Percentiles rank a stretch among this genome's conserved stretches.
Evolutionary conservation across 2,329 filamentous ascomycete genomes (phyloP).

Genomic region (Aureobasidium sp.): DNA sequence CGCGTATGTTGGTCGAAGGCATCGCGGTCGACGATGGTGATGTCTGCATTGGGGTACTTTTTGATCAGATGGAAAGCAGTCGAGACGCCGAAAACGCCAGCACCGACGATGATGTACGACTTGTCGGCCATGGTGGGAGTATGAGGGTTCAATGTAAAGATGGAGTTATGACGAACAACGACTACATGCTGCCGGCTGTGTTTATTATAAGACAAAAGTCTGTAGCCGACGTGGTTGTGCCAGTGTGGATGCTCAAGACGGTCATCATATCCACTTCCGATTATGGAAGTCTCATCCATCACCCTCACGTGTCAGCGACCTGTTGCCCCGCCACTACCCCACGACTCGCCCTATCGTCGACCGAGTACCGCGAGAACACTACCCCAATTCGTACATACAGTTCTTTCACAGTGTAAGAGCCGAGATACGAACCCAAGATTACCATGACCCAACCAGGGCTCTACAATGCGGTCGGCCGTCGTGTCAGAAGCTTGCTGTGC

Average conservation of each 20-base stretch:
- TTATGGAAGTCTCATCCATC: constrained; percentile 13
- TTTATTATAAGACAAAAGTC: not conserved
- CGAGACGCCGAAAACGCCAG: constrained; percentile 35
- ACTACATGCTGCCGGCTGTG: constrained; percentile 7
- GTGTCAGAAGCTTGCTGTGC: not conserved
- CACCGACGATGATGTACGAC: constrained; percentile 30
- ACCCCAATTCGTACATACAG: not conserved
- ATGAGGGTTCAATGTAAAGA: not conserved
- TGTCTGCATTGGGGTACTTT: constrained; percentile 34
- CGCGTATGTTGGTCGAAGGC: constrained; percentile 28
- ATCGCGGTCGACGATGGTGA: constrained; percentile 36
- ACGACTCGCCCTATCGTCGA: not conserved
- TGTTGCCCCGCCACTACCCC: constrained; percentile 1
- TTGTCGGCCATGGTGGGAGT: constrained; percentile 9
- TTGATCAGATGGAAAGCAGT: constrained; percentile 35
- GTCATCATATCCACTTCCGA: constrained; percentile 12
- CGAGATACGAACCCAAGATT: not conserved
- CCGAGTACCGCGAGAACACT: not conserved
- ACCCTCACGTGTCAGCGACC: not conserved
- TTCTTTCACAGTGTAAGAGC: not conserved
- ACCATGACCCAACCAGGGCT: not conserved
- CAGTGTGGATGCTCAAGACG: constrained; percentile 1
- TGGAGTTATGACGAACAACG: not conserved
- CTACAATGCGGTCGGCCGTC: not conserved
- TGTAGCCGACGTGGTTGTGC: not conserved